phyloP scores from a whole-genome alignment of 2,329 filamentous ascomycete genomes.

The Neonectria magnoliae region DNA sequence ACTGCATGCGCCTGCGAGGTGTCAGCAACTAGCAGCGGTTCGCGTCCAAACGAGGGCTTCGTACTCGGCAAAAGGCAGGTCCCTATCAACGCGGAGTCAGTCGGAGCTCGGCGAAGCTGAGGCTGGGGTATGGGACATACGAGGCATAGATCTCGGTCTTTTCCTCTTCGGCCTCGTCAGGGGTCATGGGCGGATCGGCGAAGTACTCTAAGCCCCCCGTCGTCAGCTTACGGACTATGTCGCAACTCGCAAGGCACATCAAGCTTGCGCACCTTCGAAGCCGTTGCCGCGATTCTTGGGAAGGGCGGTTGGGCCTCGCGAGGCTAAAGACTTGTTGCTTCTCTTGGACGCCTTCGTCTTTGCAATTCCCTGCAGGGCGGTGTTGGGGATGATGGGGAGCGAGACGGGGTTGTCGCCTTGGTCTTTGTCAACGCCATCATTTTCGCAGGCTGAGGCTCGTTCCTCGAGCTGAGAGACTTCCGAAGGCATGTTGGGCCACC shows the following conservation, averaged over 20 bases:
- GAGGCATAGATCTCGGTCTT: slow-evolving; percentile 70
- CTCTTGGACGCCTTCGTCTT: slow-evolving; percentile 33
- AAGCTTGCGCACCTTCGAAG: slow-evolving; percentile 67
- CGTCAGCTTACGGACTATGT: slow-evolving; percentile 18
- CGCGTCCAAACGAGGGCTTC: neutral
- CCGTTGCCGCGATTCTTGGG: slow-evolving; percentile 65
- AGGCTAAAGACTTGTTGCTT: slow-evolving; percentile 24
- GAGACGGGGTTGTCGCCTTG: neutral
- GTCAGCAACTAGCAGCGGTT: slow-evolving; percentile 27
- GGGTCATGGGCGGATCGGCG: slow-evolving; percentile 81
- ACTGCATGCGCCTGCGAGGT: slow-evolving; percentile 75
- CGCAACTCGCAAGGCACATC: neutral
- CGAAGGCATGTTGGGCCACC: neutral
- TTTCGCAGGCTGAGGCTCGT: neutral
- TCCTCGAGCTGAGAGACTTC: neutral
- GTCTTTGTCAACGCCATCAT: neutral
- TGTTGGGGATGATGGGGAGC: neutral
- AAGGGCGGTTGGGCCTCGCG: slow-evolving; percentile 53
- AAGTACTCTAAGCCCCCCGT: slow-evolving; percentile 67
- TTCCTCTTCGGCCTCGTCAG: slow-evolving; percentile 73
- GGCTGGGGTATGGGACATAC: slow-evolving; percentile 63
- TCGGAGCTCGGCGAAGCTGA: neutral
- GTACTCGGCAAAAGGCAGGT: slow-evolving; percentile 67
- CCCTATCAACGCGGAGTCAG: slow-evolving; percentile 45
- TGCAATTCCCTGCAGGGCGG: slow-evolving; percentile 26